Conservation (phyloP, 2,329 filamentous ascomycete species). For the Beauveria sp. region DNA sequence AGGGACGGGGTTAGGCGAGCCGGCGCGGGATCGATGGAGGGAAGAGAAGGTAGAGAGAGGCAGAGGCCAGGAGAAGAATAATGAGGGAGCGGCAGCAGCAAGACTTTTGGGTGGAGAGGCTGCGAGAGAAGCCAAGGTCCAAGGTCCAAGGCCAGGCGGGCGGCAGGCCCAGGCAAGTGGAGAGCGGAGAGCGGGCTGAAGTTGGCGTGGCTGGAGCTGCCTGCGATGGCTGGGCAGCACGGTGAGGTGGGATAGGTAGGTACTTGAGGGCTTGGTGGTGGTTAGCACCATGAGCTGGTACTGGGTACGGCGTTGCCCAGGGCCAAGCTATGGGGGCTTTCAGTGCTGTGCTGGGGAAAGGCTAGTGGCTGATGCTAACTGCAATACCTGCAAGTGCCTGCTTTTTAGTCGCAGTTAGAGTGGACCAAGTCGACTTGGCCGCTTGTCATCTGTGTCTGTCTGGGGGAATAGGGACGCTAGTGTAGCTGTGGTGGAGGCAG, state of each 20-base stretch:
- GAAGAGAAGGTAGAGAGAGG: not conserved
- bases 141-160: not conserved
- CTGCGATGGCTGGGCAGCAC: not conserved
- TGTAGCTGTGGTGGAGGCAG: slow-evolving; percentile 4
- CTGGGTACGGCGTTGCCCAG: slow-evolving; percentile 1
- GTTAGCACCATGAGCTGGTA: not conserved
- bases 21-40: slow-evolving; percentile 3
- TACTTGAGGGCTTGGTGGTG: not conserved
- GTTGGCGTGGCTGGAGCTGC: slow-evolving; percentile 3
- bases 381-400: not conserved
- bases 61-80: not conserved
- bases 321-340: slow-evolving; percentile 1
- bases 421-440: slow-evolving; percentile 1
- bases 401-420: not conserved
- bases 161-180: not conserved
- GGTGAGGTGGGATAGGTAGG: not conserved
- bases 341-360: not conserved
- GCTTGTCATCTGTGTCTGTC: not conserved
- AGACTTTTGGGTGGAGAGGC: slow-evolving; percentile 3
- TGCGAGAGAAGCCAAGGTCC: not conserved
- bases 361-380: not conserved
- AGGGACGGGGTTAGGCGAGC: slow-evolving; percentile 4
- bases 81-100: not conserved
- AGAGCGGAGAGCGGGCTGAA: not conserved
- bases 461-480: slow-evolving; percentile 5